Percentiles rank a stretch among this genome's conserved stretches.
Conservation (phyloP, 2,329 filamentous ascomycete species). For the Cladosporium sp. region DNA sequence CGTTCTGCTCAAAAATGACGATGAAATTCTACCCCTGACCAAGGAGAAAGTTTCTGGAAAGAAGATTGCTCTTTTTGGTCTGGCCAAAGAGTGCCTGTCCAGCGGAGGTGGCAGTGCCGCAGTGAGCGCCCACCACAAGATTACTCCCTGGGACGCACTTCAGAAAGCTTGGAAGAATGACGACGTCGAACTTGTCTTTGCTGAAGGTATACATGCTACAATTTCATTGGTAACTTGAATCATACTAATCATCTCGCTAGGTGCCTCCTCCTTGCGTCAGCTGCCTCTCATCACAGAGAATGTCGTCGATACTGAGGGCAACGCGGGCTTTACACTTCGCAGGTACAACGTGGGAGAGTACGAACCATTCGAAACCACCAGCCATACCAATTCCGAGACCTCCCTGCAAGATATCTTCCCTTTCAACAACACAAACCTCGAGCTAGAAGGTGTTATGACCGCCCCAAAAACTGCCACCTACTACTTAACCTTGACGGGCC, state of each 20-base stretch:
- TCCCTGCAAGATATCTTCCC: not conserved
- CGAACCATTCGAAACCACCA: not conserved
- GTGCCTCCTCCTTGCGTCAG: constrained; percentile 3
- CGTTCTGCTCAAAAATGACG: constrained; percentile 61
- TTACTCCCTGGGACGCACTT: constrained; percentile 2
- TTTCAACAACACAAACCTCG: not conserved
- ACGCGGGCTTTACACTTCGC: constrained; percentile 5
- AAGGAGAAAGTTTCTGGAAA: constrained; percentile 50
- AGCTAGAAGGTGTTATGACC: constrained; percentile 2
- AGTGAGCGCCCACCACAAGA: not conserved
- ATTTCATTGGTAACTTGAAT: too few relatives aligned
- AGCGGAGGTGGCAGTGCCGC: constrained; percentile 15
- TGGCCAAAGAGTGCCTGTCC: constrained; percentile 1
- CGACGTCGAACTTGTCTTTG: constrained; percentile 4
- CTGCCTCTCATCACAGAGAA: not conserved
- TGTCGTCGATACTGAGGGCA: constrained; percentile 3
- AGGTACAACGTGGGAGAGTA: constrained; percentile 4
- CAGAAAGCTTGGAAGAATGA: not conserved
- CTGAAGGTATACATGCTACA: not conserved
- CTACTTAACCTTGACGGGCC: not conserved
- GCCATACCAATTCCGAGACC: not conserved
- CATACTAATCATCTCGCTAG: not conserved
- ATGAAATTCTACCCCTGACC: constrained; percentile 35
- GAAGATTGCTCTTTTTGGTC: not conserved
- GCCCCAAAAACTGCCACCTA: not conserved